Base-by-base conservation (phyloP, 352 stramenopile species). In the Blastocystis sp. region DNA sequence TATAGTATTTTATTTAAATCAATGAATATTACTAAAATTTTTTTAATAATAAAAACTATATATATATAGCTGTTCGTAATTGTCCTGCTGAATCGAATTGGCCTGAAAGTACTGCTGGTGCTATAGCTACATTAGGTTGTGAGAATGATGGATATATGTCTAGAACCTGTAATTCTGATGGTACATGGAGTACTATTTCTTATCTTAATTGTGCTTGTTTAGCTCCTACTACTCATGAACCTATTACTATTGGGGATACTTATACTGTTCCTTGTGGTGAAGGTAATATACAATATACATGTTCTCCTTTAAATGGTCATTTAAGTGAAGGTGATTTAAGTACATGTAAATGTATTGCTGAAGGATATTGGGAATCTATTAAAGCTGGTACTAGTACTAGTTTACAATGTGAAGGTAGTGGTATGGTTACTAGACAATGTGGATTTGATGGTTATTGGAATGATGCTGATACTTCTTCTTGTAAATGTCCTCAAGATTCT, bases 161-260 rank as follows among this genome's bases (percentile, higher is more conserved):
- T n/a, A n/a, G n/a, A n/a, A n/a, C n/a, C n/a, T 59, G 49, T 31
- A 45, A 59, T 31, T n/a, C 49, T 16, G 49, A 59, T n/a, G 49
- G 49, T 16, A 7, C 23, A 40, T 59, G 49, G 49, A 40, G 49
- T 4, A 36, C 49, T 4, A 40, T 59, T 36, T 33, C 46, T 30
- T 39, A 11, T 16, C 21, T 36, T 13, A 48, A 59, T 27, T 59
- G 49, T 31, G 16, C 34, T 21, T 59, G 49, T 31, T 23, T 49
- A 30, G 33, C 35, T 16, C 36, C 46, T n/a, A 25, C 25, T 2
- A 5, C 18, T 4, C 25, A 52, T n/a, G 30, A 3, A 13, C n/a
- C 49, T 36, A 36, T 59, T 13, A 21, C 11, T 36, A 36, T 40
- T 11, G 49, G 49, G 2, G 33, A 45, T 18, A 59, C 36, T 31